A percentile compares a stretch with the other conserved stretches of the same genome.
Evolutionary conservation across 371 early-diverging fungal species (phyloP).

Genomic region (Furculomyces boomerangus): DNA sequence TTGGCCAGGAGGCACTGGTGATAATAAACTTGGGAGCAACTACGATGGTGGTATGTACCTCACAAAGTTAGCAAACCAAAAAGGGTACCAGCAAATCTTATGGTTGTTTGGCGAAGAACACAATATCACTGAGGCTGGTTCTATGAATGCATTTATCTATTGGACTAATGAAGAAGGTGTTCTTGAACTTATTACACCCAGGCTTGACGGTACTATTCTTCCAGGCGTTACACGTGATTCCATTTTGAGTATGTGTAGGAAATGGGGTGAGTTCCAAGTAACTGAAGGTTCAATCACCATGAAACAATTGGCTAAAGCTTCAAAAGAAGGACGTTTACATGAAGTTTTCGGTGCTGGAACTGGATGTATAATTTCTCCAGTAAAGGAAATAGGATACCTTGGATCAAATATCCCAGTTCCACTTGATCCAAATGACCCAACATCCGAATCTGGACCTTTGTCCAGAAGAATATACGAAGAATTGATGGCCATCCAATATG

Average conservation of each 20-base stretch:
- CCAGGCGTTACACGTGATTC: constrained; percentile 96
- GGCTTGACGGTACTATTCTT: constrained; percentile 84
- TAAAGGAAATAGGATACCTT: constrained; percentile 63
- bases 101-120: constrained; percentile 84
- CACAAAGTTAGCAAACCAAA: constrained; percentile 66
- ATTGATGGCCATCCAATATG: constrained; percentile 88
- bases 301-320: constrained; percentile 55
- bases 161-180: constrained; percentile 58
- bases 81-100: constrained; percentile 83
- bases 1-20: constrained; percentile 94
- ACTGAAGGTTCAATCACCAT: constrained; percentile 70
- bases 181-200: constrained; percentile 76
- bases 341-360: constrained; percentile 92
- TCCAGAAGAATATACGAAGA: constrained; percentile 69
- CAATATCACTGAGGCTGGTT: constrained; percentile 86
- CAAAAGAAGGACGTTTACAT: constrained; percentile 45
- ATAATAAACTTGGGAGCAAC: constrained; percentile 82
- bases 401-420: constrained; percentile 56
- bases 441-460: constrained; percentile 74
- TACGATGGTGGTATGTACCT: constrained; percentile 74
- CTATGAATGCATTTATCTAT: constrained; percentile 87
- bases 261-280: constrained; percentile 85
- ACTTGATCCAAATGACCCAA: constrained; percentile 66
- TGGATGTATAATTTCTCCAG: constrained; percentile 86
- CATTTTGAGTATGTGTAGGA: constrained; percentile 56